Percentiles rank a stretch among this genome's conserved stretches.
These are phyloP conservation scores for Penicillium egyptiacum DNA, from an alignment of 495 filamentous ascomycete species.

Conservation along the genomic window DNA sequence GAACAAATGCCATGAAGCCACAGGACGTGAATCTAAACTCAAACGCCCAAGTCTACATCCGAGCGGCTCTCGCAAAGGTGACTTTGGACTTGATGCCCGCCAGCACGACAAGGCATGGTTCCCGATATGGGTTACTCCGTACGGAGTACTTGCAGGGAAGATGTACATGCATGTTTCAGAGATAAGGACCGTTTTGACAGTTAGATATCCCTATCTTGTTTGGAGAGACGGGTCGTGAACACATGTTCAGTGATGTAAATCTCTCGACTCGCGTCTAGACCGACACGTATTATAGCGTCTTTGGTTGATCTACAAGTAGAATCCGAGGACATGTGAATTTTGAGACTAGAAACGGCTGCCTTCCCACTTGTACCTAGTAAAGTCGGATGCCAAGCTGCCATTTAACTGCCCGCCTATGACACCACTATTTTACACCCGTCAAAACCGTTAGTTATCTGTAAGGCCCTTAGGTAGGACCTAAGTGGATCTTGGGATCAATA, in stretches of 20 bases:
- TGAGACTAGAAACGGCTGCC: too few relatives aligned
- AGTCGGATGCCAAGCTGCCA: too few relatives aligned
- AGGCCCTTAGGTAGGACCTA: too few relatives aligned
- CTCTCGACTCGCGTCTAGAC: neutral
- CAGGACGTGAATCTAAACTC: neutral
- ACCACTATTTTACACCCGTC: too few relatives aligned
- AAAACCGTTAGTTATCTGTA: too few relatives aligned
- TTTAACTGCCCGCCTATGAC: too few relatives aligned
- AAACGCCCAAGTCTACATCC: neutral
- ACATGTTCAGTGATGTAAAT: neutral
- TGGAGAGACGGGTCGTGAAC: neutral
- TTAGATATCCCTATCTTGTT: neutral
- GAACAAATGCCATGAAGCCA: neutral
- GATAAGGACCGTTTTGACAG: neutral
- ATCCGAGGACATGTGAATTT: too few relatives aligned
- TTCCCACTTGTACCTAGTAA: neutral
- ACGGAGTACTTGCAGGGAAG: neutral
- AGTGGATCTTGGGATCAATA: too few relatives aligned
- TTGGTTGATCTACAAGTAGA: too few relatives aligned
- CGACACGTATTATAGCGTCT: too few relatives aligned
- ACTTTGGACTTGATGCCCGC: neutral
- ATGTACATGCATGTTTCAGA: constrained; percentile 1
- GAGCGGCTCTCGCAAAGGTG: neutral
- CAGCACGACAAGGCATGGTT: neutral
- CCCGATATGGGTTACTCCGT: neutral